Evolutionary conservation across 2,329 filamentous ascomycete species (phyloP).

Genomic region (Talaromyces sp.): DNA sequence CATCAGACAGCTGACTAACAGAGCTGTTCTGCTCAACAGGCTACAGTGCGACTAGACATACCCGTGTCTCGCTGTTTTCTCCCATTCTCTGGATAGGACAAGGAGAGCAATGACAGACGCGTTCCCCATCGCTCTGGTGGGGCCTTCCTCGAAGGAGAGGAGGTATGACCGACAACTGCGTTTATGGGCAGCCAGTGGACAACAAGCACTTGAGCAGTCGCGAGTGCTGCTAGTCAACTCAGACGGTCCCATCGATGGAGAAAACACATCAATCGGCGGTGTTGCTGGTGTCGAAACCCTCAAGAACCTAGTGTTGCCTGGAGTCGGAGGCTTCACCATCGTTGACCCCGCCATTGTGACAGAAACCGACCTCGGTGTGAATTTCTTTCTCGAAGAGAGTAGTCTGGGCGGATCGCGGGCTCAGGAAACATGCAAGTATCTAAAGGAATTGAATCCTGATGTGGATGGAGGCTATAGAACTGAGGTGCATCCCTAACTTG

Average conservation of each 20-base stretch:
- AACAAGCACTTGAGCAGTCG: conserved; percentile 82
- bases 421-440: conserved; percentile 66
- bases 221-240: conserved; percentile 89
- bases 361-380: conserved; percentile 82
- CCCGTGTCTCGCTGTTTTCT: background rate
- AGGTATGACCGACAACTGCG: conserved; percentile 95
- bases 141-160: conserved; percentile 58
- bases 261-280: conserved; percentile 56
- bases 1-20: background rate
- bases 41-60: too few relatives aligned
- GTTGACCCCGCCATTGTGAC: conserved; percentile 72
- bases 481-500: conserved; percentile 42
- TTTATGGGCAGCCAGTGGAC: conserved; percentile 88
- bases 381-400: conserved; percentile 87
- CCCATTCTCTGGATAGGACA: background rate
- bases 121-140: conserved; percentile 33
- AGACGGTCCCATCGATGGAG: conserved; percentile 34
- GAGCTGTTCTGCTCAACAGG: too few relatives aligned
- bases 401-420: conserved; percentile 73
- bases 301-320: conserved; percentile 94
- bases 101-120: conserved; percentile 29
- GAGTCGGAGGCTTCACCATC: conserved; percentile 87
- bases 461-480: conserved; percentile 68
- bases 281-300: conserved; percentile 84
- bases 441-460: conserved; percentile 88